Evolutionary conservation across 1,284 basidiomycete genomes (phyloP), one percentile per base, ranked within the genome.

Genomic region (Cerioporus squamosus): DNA sequence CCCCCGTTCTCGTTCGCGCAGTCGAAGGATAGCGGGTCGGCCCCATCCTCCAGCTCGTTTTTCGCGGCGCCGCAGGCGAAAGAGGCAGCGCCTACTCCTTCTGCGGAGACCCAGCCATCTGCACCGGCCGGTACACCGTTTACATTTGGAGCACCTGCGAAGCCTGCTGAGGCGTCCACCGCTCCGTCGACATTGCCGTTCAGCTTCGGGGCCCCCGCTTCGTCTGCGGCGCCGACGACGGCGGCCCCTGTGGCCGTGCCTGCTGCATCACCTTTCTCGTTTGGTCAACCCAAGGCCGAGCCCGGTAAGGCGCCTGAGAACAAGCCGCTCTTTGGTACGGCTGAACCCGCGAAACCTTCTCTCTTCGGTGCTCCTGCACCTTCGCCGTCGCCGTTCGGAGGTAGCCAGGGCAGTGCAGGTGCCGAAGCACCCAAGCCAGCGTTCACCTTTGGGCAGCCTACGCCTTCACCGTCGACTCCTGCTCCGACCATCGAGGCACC

Each of bases 371-470:
- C 63, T 17, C 50, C 65, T 5, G 58, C 57, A 9, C 31, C 68
- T 15, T 53, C 64, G 10, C 44, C 64, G 8, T 60, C 64, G n/a
- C 56, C 62, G 2, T 66, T 66, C 48, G 60, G 59, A 6, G 53
- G 60, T 50, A 49, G 58, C 57, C 51, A 62, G 17, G 55, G 48
- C 10, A 62, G 62, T 18, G 54, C 62, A 1, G 43, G 57, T 4
- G 42, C 60, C 3, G 68, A 70, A 40, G 59, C 65, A 12, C 57
- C 66, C 14, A 72, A 70, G 50, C 57, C 61, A 17, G 49, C 60
- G 5, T 70, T 70, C 58, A 44, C 62, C n/a, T 71, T 71, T 26
- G 68, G 66, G 3, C 60, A 61, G 43, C 42, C 65, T 12, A 52
- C 61, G 1, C 33, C 63, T 17, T 31, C 66, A 12, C 39, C 57